Evolutionary conservation across 2,329 filamentous ascomycete species (phyloP).

Genomic region (Penicillium vulpinum): DNA sequence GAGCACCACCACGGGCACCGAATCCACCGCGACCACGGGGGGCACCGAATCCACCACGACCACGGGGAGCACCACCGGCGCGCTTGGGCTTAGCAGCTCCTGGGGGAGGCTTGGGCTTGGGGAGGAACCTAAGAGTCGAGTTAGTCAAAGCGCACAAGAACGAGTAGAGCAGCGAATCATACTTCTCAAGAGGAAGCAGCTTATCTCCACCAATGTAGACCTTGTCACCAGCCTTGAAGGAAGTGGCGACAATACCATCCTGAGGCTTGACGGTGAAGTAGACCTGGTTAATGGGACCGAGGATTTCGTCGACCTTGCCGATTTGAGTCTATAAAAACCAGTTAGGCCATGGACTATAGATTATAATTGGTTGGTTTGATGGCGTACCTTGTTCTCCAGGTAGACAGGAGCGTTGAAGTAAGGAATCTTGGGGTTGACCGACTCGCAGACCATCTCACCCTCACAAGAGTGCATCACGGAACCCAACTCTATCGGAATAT

Average conservation of each 20-base stretch:
- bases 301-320: slow-evolving; percentile 96
- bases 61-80: slow-evolving; percentile 55
- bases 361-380: neutral
- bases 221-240: slow-evolving; percentile 95
- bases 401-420: slow-evolving; percentile 99
- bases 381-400: slow-evolving; percentile 87
- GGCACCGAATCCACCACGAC: slow-evolving; percentile 48
- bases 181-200: slow-evolving; percentile 86
- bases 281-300: slow-evolving; percentile 95
- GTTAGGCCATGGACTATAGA: slow-evolving; percentile 18
- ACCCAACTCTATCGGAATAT: slow-evolving; percentile 72
- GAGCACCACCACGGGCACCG: slow-evolving; percentile 27
- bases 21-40: slow-evolving; percentile 27
- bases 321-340: slow-evolving; percentile 64
- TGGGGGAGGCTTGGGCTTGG: slow-evolving; percentile 77
- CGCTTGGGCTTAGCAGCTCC: slow-evolving; percentile 70
- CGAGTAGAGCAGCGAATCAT: slow-evolving; percentile 21
- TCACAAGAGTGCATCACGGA: slow-evolving; percentile 91
- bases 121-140: slow-evolving; percentile 67
- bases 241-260: slow-evolving; percentile 91
- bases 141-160: slow-evolving; percentile 16
- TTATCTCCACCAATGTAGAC: slow-evolving; percentile 96
- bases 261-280: slow-evolving; percentile 98
- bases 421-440: slow-evolving; percentile 90
- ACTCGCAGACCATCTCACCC: slow-evolving; percentile 97